phyloP scores from a whole-genome alignment of 2,329 filamentous ascomycete species.

The Penicillium italicum region DNA sequence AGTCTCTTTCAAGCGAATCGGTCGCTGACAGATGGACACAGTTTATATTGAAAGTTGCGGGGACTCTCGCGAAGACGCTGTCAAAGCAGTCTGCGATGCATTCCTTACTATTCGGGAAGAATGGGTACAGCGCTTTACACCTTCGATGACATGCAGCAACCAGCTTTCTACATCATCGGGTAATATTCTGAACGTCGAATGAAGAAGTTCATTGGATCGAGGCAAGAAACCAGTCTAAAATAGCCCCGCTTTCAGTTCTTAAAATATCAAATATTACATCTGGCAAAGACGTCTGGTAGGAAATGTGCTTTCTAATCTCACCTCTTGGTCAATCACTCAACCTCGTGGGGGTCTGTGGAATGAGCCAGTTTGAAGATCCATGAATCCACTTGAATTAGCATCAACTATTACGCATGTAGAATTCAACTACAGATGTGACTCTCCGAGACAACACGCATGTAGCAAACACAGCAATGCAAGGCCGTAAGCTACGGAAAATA shows the following conservation, averaged over 20 bases:
- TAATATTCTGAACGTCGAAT: constrained; percentile 28
- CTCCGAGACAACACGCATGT: background rate
- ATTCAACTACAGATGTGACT: background rate
- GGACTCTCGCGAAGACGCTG: constrained; percentile 34
- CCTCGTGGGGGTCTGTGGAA: background rate
- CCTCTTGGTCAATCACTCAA: no score
- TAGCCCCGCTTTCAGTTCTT: background rate
- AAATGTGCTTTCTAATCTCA: no score
- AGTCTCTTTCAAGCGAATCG: background rate
- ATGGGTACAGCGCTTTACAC: constrained; percentile 40
- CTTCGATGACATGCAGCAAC: constrained; percentile 36
- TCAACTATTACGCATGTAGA: background rate
- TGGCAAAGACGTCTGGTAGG: background rate
- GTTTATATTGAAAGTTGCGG: constrained; percentile 45
- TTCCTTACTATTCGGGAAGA: constrained; percentile 37
- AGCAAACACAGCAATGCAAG: background rate
- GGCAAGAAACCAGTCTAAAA: background rate
- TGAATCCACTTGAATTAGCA: background rate
- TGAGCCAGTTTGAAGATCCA: background rate
- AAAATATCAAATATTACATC: background rate
- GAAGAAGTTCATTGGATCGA: background rate
- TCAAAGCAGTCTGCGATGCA: constrained; percentile 36
- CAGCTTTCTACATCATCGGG: constrained; percentile 40
- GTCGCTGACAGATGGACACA: background rate
- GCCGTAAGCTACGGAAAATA: background rate